Evolutionary conservation across 805 yeast species (phyloP).

Genomic region (Debaryomyces hansenii): DNA sequence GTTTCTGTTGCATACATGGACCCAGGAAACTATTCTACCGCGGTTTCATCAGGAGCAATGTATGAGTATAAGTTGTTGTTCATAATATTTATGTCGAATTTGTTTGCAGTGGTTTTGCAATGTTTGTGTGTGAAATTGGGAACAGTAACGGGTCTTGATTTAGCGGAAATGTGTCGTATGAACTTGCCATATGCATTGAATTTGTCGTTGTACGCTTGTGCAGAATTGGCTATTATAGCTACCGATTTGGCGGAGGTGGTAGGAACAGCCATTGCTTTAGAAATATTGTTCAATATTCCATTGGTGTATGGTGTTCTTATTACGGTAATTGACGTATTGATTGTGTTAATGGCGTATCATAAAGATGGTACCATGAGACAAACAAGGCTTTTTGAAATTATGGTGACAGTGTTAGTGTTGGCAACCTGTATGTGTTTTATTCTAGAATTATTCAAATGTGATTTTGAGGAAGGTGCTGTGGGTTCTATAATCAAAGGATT

Average conservation of each 20-base stretch:
- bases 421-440: slow-evolving; percentile 86
- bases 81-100: slow-evolving; percentile 73
- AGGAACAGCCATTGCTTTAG: slow-evolving; percentile 94
- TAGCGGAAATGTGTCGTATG: slow-evolving; percentile 82
- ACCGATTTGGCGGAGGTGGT: slow-evolving; percentile 97
- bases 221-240: slow-evolving; percentile 90
- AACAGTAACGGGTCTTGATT: slow-evolving; percentile 88
- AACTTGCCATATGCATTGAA: slow-evolving; percentile 67
- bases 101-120: slow-evolving; percentile 86
- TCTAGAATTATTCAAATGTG: slow-evolving; percentile 71
- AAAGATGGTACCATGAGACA: slow-evolving; percentile 80
- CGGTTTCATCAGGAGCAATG: slow-evolving; percentile 90
- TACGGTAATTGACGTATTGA: slow-evolving; percentile 81
- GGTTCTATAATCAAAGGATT: slow-evolving; percentile 60
- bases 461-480: slow-evolving; percentile 45
- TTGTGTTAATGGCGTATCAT: slow-evolving; percentile 83
- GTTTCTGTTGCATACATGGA: slow-evolving; percentile 96
- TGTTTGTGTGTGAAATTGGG: slow-evolving; percentile 85
- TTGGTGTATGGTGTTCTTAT: slow-evolving; percentile 78
- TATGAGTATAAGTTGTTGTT: slow-evolving; percentile 78
- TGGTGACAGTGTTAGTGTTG: slow-evolving; percentile 74
- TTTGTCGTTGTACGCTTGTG: slow-evolving; percentile 65
- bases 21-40: slow-evolving; percentile 96
- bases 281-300: slow-evolving; percentile 79
- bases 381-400: slow-evolving; percentile 76